Base-by-base conservation (phyloP, 2,329 filamentous ascomycete species). In the Calonectria pauciramosa region DNA sequence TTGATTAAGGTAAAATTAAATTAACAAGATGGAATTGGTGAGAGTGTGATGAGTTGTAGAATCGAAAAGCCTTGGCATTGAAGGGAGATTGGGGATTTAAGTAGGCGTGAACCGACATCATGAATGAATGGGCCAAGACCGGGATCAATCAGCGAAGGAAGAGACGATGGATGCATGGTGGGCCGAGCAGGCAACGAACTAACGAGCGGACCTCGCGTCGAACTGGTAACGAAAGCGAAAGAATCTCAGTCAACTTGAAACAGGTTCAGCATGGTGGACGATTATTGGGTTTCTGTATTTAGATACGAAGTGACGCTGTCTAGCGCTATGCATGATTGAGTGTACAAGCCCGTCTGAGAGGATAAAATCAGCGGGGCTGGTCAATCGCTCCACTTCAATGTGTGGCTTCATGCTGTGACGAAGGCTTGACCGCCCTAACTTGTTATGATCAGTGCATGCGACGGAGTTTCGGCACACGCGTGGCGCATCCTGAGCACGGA, bases 241-340 rank as follows among this genome's bases (percentile, higher is more conserved):
- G 56, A 28, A 41, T 60, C 2, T 14, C 34, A 38, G 32, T 41
- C 34, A 60, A 38, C 8, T 60, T 34, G 56, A 60, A 60, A 60
- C 56, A 38, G 11, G 6, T 41, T 60, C 56, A 60, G 34, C 56
- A 23, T 60, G 34, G 34, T n/a, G 16, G 32, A 14, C 34, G 44
- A n/a, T 41, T 41, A 41, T 41, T 60, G 34, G 20, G 34, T 60
- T 60, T 14, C 56, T 60, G 56, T 60, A 60, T 60, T 60, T 60
- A 60, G 56, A 60, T 38, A 41, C 56, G 56, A 60, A 54, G 16
- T 23, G 20, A 41, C 6, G 34, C n/a, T 18, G 56, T 23, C 34
- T 60, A 60, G 56, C 56, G 56, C n/a, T 1, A 60, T 41, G 56
- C 34, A 34, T 41, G 34, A 41, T 41, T 41, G n/a, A 41, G 56